These are phyloP conservation scores for Echinochloa phyllopogon DNA, from an alignment of 176 grass and related monocot species.

Conservation along the genomic window DNA sequence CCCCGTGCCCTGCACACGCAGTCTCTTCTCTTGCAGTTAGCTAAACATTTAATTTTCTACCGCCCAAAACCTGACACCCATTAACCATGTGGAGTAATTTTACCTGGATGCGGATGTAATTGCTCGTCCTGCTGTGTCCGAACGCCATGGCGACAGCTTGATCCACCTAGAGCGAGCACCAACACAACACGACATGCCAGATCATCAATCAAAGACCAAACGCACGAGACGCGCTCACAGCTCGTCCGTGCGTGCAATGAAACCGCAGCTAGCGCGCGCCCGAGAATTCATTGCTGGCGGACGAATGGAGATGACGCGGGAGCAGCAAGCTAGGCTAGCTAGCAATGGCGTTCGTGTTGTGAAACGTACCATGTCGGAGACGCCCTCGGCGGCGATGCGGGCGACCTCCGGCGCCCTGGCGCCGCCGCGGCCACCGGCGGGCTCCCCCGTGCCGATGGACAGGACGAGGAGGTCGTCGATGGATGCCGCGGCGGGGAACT, in stretches of 20 bases:
- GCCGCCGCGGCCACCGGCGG: not conserved
- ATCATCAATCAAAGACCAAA: not conserved
- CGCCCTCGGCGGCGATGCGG: slow-evolving; percentile 73
- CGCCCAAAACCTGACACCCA: not conserved
- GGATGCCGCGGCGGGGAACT: slow-evolving; percentile 61
- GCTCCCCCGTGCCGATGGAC: slow-evolving; percentile 59
- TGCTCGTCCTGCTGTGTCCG: slow-evolving; percentile 76
- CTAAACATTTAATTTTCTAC: not conserved
- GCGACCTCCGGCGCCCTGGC: slow-evolving; percentile 42
- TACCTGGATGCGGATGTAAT: slow-evolving; percentile 93
- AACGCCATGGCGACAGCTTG: slow-evolving; percentile 97
- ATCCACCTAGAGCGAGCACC: slow-evolving; percentile 65
- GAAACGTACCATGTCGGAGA: slow-evolving; percentile 72
- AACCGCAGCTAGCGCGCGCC: not conserved
- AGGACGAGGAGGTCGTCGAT: slow-evolving; percentile 77
- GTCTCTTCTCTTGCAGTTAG: not conserved
- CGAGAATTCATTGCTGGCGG: not conserved
- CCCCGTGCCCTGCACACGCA: slow-evolving; percentile 49
- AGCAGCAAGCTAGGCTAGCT: not conserved
- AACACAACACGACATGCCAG: not conserved
- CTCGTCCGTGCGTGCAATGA: not conserved
- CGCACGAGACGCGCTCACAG: not conserved
- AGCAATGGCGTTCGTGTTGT: not conserved
- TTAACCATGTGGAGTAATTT: not conserved
- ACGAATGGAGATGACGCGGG: not conserved